These are phyloP conservation scores for Thraustochytrium aureum DNA, from an alignment of 352 stramenopile species.

Conservation along the genomic window DNA sequence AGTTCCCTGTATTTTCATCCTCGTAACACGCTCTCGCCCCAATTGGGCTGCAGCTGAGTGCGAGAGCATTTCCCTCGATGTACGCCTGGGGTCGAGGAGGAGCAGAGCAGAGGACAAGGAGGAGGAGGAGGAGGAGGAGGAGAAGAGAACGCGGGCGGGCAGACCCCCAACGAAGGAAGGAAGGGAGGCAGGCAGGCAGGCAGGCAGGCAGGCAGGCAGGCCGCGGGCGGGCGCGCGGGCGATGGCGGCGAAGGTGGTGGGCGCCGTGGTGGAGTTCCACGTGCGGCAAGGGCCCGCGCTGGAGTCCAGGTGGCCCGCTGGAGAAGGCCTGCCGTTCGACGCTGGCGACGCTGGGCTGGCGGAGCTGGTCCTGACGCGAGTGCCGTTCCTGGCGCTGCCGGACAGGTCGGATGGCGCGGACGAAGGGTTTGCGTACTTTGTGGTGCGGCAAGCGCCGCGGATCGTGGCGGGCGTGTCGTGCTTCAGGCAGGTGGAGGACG, in stretches of 20 bases:
- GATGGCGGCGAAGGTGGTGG: no score
- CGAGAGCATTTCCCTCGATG: no score
- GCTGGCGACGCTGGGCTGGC: not conserved
- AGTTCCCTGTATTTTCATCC: no score
- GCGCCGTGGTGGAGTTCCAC: conserved; percentile 38
- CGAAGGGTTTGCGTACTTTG: conserved; percentile 37
- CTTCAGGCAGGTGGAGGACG: conserved; percentile 28
- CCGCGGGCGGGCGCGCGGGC: no score
- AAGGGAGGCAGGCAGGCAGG: no score
- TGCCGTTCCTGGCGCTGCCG: conserved; percentile 37
- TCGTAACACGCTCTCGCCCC: no score
- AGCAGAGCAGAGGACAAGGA: not conserved
- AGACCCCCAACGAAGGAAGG: not conserved
- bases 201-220: no score
- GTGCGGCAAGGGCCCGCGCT: conserved; percentile 15
- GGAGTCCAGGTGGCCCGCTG: not conserved
- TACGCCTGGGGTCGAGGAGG: no score
- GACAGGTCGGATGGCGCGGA: conserved; percentile 23
- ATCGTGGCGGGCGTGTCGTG: conserved; percentile 15
- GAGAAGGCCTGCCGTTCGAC: not conserved
- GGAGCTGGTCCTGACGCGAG: not conserved
- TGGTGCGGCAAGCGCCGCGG: conserved; percentile 35
- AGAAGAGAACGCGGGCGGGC: not conserved
- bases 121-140: not conserved
- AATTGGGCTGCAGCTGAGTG: no score